A percentile compares a stretch with the other conserved stretches of the same genome.
These are phyloP conservation scores for Glomus cerebriforme DNA, from an alignment of 192 early-diverging fungal species.

Conservation along the genomic window DNA sequence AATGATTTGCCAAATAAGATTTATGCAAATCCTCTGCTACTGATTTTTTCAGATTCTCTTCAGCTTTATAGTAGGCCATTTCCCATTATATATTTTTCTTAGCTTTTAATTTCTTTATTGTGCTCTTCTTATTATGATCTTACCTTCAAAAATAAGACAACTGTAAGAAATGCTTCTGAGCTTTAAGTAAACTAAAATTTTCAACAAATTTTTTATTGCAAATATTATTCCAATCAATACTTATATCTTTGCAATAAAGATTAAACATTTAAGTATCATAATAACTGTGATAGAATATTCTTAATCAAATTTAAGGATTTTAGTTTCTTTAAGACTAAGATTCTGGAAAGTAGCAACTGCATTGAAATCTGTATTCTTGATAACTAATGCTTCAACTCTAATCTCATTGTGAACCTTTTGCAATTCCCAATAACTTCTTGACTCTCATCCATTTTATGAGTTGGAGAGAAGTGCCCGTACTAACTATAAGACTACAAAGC, in stretches of 20 bases:
- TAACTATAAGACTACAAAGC: too few species aligned
- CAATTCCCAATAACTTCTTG: not conserved
- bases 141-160: too few species aligned
- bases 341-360: too few species aligned
- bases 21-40: not conserved
- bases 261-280: constrained; percentile 6
- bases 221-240: constrained; percentile 18
- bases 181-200: constrained; percentile 12
- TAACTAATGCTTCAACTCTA: too few species aligned
- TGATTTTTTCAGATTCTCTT: too few species aligned
- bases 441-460: not conserved
- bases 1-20: constrained; percentile 21
- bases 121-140: not conserved
- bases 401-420: not conserved
- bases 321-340: too few species aligned
- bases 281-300: not conserved
- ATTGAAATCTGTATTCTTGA: too few species aligned
- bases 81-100: too few species aligned
- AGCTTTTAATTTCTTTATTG: not conserved
- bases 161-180: not conserved
- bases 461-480: not conserved
- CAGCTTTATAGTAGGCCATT: too few species aligned
- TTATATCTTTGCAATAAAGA: constrained; percentile 5
- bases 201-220: constrained; percentile 4
- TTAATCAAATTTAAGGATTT: not conserved